Evolutionary conservation across 139 green algal genomes (phyloP), one percentile per base, ranked within the genome.

Genomic region (Gonium pectorale): DNA sequence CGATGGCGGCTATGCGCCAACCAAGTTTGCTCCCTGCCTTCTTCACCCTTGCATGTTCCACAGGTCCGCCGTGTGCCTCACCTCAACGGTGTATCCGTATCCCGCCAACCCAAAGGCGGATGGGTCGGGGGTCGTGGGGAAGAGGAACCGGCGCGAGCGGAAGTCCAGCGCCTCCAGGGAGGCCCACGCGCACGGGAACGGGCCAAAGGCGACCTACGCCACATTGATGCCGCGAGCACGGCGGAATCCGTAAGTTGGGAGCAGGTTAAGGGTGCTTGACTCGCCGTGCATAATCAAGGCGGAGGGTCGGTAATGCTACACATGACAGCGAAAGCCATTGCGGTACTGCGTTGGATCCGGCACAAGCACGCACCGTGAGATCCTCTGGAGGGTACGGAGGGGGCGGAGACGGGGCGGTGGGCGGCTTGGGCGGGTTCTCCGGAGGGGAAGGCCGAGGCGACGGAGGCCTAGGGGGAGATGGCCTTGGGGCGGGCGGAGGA

Each of bases 61-160:
- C n/a, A 9, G 33, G 15, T 21, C 33, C 9, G 35, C 19, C 8
- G 7, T 8, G 43, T 6, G 27, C 2, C 24, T 26, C 70, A 79
- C 70, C 35, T 80, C 72, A 3, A 80, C 51, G 3, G 52, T 68
- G 72, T 80, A 80, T 15, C 72, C 72, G 33, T 40, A 80, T 3
- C 46, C 46, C 5, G 70, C 29, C 11, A 74, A 17, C 1, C 5
- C 13, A 4, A 37, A 24, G 2, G 21, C 52, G 26, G 37, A 2
- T 4, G 72, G 72, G 72, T 80, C 72, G 2, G 72, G 72, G 1
- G 72, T 37, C 35, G 72, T 33, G 35, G 72, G 72, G 52, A 80
- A 80, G 35, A 68, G 8, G 72, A 80, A 68, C 35, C 72, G 72
- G 11, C 72, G 72, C 35, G 52, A 52, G 35, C 72, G 51, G 52